Conservation (phyloP, 257 asterid species). For the Cordia subcordata region DNA sequence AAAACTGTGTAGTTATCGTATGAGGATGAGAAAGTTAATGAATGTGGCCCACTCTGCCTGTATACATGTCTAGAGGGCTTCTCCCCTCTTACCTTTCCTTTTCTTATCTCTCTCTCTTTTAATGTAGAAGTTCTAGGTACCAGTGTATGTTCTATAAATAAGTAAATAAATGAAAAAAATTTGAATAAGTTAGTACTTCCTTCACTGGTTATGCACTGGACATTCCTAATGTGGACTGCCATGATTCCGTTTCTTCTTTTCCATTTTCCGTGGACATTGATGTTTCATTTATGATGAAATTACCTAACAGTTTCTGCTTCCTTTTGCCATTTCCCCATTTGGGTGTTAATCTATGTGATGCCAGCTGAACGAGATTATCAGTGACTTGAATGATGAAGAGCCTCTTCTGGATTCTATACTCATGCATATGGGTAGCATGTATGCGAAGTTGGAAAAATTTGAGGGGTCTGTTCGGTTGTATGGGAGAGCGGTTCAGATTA, state of each 20-base stretch:
- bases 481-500: conserved; percentile 57
- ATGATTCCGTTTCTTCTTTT: neutral
- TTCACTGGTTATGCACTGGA: too few relatives aligned
- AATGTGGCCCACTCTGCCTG: too few relatives aligned
- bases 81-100: too few relatives aligned
- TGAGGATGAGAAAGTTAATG: too few relatives aligned
- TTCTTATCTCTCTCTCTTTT: too few relatives aligned
- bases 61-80: too few relatives aligned
- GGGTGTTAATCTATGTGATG: conserved; percentile 18
- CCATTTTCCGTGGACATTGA: neutral
- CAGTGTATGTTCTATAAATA: too few relatives aligned
- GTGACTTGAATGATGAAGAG: conserved; percentile 56
- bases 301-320: conserved; percentile 8
- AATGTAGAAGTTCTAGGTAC: too few relatives aligned
- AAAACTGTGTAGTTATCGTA: too few relatives aligned
- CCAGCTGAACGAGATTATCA: conserved; percentile 62
- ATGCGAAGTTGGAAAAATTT: conserved; percentile 58
- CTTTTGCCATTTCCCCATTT: conserved; percentile 4
- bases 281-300: neutral
- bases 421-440: conserved; percentile 85
- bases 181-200: too few relatives aligned
- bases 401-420: conserved; percentile 78
- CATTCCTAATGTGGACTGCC: neutral
- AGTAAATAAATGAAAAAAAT: too few relatives aligned
- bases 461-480: conserved; percentile 51